Evolutionary conservation across 2,329 filamentous ascomycete species (phyloP), one percentile per base, ranked within the genome.

Genomic region (Byssochlamys sp.): DNA sequence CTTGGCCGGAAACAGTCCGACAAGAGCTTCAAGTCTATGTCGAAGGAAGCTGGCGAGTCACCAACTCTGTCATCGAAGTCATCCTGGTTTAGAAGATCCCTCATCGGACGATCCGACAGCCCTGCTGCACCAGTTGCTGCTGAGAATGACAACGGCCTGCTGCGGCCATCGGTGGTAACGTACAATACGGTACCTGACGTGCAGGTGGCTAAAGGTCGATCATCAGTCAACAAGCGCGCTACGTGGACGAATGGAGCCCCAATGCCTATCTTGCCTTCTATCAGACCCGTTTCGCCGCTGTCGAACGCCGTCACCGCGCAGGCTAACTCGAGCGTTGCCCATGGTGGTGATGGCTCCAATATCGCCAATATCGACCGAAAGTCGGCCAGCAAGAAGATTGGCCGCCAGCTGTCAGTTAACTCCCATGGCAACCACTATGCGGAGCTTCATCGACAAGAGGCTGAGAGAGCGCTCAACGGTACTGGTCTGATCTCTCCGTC

Each of bases 71-170:
- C 87, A 1, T 84, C 89, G 4, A 96, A 96, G 77, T 89, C 89
- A 26, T 97, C 92, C 0, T 99, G 94, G 94, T 96, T 99, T 76
- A 85, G 94, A 63, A 91, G 95, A 71, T 97, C 94, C 11, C 81
- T 99, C 58, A 95, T 96, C 68, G 87, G 88, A 58, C 84, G 89
- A 59, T 85, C 87, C 52, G 87, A 90, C 53, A 86, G 80, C 64
- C 79, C 84, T 10, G 86, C 84, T 10, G 86, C 89, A 56, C 79
- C 81, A n/a, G 76, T 84, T 29, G 73, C 84, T 29, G 73, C 71
- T 48, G 74, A 77, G 52, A 69, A 68, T 27, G 68, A 73, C 14
- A 65, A 66, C 51, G 29, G 29, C 29, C 59, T 70, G 4, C 62
- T 68, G 14, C 76, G 78, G 61, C 73, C 73, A 28, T 62, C 76